Evolutionary conservation across 176 grass and related monocot species (phyloP).

Genomic region (Guadua angustifolia): DNA sequence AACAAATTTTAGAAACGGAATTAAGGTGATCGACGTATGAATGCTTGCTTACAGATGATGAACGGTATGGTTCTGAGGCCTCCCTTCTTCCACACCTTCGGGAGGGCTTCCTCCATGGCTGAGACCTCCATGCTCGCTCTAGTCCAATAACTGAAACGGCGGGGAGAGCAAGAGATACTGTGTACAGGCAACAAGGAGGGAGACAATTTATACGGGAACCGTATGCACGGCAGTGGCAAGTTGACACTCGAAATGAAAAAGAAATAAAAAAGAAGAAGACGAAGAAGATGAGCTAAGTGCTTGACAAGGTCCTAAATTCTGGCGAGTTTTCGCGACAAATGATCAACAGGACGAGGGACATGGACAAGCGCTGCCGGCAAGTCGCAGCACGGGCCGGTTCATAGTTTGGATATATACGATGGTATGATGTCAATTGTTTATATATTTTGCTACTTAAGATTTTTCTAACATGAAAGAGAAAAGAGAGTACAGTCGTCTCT

Average conservation of each 20-base stretch:
- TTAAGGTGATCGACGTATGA: neutral
- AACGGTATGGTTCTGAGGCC: slow-evolving; percentile 72
- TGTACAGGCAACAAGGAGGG: neutral
- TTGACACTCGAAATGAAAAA: neutral
- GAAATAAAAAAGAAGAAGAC: neutral
- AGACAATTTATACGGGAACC: slow-evolving; percentile 27
- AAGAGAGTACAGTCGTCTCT: too few relatives aligned
- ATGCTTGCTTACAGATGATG: slow-evolving; percentile 60
- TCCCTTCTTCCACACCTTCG: slow-evolving; percentile 47
- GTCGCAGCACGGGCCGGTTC: neutral
- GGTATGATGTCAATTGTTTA: too few relatives aligned
- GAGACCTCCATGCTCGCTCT: slow-evolving; percentile 49
- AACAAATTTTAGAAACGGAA: neutral
- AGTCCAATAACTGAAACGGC: neutral
- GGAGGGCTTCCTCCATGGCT: slow-evolving; percentile 48
- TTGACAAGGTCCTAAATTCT: neutral
- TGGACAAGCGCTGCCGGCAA: neutral
- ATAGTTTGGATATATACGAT: neutral
- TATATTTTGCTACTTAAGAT: too few relatives aligned
- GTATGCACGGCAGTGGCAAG: neutral
- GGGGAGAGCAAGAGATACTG: neutral
- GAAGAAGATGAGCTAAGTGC: neutral
- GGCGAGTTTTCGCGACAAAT: neutral
- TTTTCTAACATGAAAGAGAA: too few relatives aligned
- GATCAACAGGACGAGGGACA: neutral